phyloP scores from a whole-genome alignment of 2,329 filamentous ascomycete species.

The Diaporthe ilicicola region DNA sequence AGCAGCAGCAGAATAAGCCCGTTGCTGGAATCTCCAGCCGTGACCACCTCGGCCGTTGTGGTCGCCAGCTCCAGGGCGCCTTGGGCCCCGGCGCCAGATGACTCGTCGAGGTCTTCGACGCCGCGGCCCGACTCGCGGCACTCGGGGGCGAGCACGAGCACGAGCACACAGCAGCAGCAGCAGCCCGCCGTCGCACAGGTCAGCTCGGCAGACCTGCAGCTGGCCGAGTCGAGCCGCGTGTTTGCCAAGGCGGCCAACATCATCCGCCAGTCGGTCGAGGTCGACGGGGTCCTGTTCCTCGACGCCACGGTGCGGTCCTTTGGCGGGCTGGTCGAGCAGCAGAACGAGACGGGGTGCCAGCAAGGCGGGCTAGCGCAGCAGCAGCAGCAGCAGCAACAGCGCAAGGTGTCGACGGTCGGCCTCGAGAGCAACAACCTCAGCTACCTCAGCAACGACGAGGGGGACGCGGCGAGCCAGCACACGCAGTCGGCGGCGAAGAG shows the following conservation, averaged over 20 bases:
- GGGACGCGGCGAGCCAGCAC: slow-evolving; percentile 22
- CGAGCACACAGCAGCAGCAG: too few relatives aligned
- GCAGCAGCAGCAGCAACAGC: slow-evolving; percentile 9
- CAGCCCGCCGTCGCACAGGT: slow-evolving; percentile 29
- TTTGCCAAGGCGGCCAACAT: slow-evolving; percentile 48
- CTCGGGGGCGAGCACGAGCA: slow-evolving; percentile 20
- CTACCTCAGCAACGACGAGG: slow-evolving; percentile 31
- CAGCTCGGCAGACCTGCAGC: slow-evolving; percentile 30
- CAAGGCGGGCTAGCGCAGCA: slow-evolving; percentile 40
- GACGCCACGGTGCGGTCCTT: slow-evolving; percentile 44
- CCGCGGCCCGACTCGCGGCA: slow-evolving; percentile 28
- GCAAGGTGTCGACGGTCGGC: slow-evolving; percentile 21
- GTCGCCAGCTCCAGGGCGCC: neutral
- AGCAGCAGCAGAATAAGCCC: neutral
- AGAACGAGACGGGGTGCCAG: slow-evolving; percentile 17
- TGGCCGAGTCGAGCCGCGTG: slow-evolving; percentile 28
- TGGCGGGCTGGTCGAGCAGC: slow-evolving; percentile 39
- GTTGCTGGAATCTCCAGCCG: neutral
- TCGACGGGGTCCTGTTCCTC: slow-evolving; percentile 49
- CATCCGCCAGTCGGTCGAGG: slow-evolving; percentile 52
- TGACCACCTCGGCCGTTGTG: neutral
- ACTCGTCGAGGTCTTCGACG: slow-evolving; percentile 28
- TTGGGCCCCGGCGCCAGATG: slow-evolving; percentile 13
- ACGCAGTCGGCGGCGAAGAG: slow-evolving; percentile 22
- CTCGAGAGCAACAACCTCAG: slow-evolving; percentile 28